Evolutionary conservation across 2,329 filamentous ascomycete species (phyloP), one percentile per base, ranked within the genome.

Genomic region (Arachnomyces sp.): DNA sequence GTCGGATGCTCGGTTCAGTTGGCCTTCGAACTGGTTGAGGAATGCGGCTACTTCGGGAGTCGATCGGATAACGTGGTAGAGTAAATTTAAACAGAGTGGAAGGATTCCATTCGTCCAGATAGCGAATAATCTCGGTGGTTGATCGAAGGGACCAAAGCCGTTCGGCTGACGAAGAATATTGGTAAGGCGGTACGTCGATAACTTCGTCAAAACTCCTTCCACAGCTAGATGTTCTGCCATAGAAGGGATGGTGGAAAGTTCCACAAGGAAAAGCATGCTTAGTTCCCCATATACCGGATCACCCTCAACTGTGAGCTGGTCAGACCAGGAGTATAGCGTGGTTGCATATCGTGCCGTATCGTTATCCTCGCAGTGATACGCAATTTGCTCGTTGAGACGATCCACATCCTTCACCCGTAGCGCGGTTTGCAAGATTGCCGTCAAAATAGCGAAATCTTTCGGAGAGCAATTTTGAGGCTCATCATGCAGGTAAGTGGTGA

Each of bases 261-360:
- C 86, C 15, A 95, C 78, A 11, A 98, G 73, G 62, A 96, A 93
- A 17, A 89, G 74, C 31, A 95, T 75, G 53, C 85, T 86, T n/a
- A 95, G 76, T 57, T 95, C 89, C 48, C 89, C 92, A 60, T 95
- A 96, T 21, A 96, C 72, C 0, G 92, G 90, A 56, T 96, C 90
- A 18, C 81, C 79, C 42, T 83, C 76, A 28, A 83, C 74, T 1
- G 83, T 77, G 16, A 96, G 73, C 49, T 82, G 80, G 60, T 96
- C 88, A 3, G 90, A 79, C 92, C 92, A 98, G 0, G 88, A 95
- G 63, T 90, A 96, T 4, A 98, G 74, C 28, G 85, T 87, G 4
- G 83, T 81, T 1, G 88, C 89, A 45, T 88, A 84, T 53, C 90
- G 84, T 34, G 86, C 74, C 1, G 82, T 82, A 47, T 84, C 80